A percentile compares a stretch with the other conserved stretches of the same genome.
These are phyloP conservation scores for Claviceps purpurea DNA, from an alignment of 2,329 filamentous ascomycete genomes.

Conservation along the genomic window DNA sequence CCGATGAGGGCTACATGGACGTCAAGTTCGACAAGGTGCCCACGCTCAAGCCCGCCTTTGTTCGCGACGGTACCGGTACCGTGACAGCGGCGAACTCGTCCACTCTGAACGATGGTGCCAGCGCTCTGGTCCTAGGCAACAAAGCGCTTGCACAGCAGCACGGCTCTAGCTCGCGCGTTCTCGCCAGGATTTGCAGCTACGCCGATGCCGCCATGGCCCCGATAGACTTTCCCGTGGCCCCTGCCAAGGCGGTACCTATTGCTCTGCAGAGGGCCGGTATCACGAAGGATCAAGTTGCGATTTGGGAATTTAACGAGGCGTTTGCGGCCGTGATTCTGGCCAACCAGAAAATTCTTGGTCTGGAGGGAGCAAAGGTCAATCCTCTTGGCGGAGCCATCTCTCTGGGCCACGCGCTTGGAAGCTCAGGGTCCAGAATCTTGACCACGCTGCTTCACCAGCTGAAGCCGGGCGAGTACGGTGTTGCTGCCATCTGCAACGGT, in stretches of 20 bases:
- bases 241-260: constrained; percentile 81
- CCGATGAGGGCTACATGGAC: constrained; percentile 82
- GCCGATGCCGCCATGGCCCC: constrained; percentile 85
- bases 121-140: constrained; percentile 73
- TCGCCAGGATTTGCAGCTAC: constrained; percentile 75
- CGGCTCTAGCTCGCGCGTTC: constrained; percentile 61
- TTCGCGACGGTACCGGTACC: constrained; percentile 71
- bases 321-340: constrained; percentile 93
- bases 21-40: constrained; percentile 77
- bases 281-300: constrained; percentile 75
- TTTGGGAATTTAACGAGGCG: constrained; percentile 98
- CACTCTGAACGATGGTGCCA: constrained; percentile 88
- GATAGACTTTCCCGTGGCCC: constrained; percentile 89
- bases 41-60: constrained; percentile 80
- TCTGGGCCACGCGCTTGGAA: constrained; percentile 81
- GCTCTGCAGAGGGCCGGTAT: constrained; percentile 82
- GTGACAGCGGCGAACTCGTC: constrained; percentile 93
- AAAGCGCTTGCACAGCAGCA: constrained; percentile 70
- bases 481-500: constrained; percentile 93
- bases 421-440: constrained; percentile 82
- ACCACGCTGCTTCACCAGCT: constrained; percentile 85
- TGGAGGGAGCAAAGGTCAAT: constrained; percentile 71
- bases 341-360: constrained; percentile 80
- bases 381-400: constrained; percentile 84
- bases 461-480: constrained; percentile 83